These are phyloP conservation scores for Lentinula sp. DNA, from an alignment of 768 basidiomycete species.

Conservation along the genomic window DNA sequence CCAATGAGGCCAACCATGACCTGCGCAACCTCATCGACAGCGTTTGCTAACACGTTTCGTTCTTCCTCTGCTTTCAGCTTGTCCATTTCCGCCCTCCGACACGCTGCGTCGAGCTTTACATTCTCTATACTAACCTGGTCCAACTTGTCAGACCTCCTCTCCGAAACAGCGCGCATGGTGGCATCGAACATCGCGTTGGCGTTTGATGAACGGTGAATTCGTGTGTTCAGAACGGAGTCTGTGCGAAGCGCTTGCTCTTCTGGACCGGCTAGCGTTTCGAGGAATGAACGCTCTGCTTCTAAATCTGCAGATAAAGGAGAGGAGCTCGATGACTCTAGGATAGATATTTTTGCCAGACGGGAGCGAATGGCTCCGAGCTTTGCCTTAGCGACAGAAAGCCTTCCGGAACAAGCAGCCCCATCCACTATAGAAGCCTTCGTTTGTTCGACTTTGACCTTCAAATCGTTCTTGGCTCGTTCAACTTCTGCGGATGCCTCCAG, in stretches of 20 bases:
- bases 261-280: constrained; percentile 59
- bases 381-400: constrained; percentile 61
- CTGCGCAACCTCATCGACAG: constrained; percentile 59
- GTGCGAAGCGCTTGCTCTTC: constrained; percentile 65
- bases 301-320: constrained; percentile 45
- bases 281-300: constrained; percentile 66
- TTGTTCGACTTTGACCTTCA: constrained; percentile 66
- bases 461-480: constrained; percentile 66
- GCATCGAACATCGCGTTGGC: constrained; percentile 80
- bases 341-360: constrained; percentile 55
- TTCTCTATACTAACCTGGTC: constrained; percentile 68
- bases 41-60: constrained; percentile 54
- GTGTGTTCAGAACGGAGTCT: constrained; percentile 50
- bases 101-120: constrained; percentile 63
- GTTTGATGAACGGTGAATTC: constrained; percentile 66
- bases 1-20: constrained; percentile 69
- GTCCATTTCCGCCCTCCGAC: constrained; percentile 68
- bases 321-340: constrained; percentile 28
- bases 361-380: constrained; percentile 60
- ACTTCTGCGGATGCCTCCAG: constrained; percentile 69
- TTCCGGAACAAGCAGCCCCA: constrained; percentile 69
- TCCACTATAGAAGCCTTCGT: constrained; percentile 66
- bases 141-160: constrained; percentile 71
- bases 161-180: constrained; percentile 76
- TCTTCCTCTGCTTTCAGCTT: constrained; percentile 59